phyloP scores from a whole-genome alignment of 257 asterid genomes.

The Parsonsia alboflavescens region DNA sequence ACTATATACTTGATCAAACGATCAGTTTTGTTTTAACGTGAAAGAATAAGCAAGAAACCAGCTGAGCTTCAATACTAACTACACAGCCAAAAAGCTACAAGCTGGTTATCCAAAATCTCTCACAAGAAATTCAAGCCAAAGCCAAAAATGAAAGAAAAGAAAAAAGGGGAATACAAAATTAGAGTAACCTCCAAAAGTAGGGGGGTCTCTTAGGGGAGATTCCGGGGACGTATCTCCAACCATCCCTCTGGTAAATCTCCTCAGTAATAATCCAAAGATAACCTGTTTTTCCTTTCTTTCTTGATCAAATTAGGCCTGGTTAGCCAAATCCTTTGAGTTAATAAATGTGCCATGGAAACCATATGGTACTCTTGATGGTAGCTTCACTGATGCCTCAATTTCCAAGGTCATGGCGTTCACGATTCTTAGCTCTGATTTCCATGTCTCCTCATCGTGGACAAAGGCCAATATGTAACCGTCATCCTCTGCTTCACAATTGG shows the following conservation, averaged over 20 bases:
- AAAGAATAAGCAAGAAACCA: conserved; percentile 53
- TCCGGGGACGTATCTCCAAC: conserved; percentile 81
- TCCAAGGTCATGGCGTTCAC: conserved; percentile 63
- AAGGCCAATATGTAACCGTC: conserved; percentile 75
- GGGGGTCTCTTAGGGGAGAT: conserved; percentile 27
- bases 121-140: conserved; percentile 25
- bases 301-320: conserved; percentile 40
- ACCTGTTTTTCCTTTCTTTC: background rate
- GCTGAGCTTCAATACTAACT: conserved; percentile 89
- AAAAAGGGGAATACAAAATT: conserved; percentile 6
- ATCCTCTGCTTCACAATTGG: conserved; percentile 46
- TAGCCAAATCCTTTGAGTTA: conserved; percentile 48
- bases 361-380: conserved; percentile 89
- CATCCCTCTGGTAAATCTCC: conserved; percentile 87
- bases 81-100: conserved; percentile 76
- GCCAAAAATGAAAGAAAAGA: background rate
- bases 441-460: conserved; percentile 68
- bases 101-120: conserved; percentile 57
- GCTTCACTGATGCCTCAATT: conserved; percentile 60
- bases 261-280: conserved; percentile 8
- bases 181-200: conserved; percentile 20
- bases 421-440: conserved; percentile 74
- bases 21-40: conserved; percentile 26
- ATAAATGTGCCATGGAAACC: conserved; percentile 95
- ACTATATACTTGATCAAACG: conserved; percentile 21